phyloP scores from a whole-genome alignment of 495 filamentous ascomycete genomes.

The Trichoderma reesei region DNA sequence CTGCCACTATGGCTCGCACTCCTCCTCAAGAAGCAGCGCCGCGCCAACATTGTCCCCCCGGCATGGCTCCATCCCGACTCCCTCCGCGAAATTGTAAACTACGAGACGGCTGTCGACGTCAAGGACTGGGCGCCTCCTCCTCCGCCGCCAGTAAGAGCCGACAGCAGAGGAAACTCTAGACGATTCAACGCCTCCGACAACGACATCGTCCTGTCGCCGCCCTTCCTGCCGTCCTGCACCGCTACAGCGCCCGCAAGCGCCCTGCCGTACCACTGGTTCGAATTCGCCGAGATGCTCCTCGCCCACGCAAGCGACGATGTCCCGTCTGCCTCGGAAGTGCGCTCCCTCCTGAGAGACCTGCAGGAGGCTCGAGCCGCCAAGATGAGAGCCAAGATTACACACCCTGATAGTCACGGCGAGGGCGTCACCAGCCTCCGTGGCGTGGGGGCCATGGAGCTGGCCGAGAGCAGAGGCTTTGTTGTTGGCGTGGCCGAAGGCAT shows the following conservation, averaged over 20 bases:
- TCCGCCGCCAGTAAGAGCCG: slow-evolving; percentile 43
- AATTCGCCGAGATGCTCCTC: slow-evolving; percentile 75
- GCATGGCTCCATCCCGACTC: slow-evolving; percentile 72
- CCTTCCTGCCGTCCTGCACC: slow-evolving; percentile 53
- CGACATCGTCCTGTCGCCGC: slow-evolving; percentile 33
- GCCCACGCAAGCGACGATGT: slow-evolving; percentile 81
- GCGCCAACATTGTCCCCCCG: slow-evolving; percentile 88
- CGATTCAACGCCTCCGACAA: slow-evolving; percentile 12
- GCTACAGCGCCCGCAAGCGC: slow-evolving; percentile 49
- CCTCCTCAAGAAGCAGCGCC: slow-evolving; percentile 86
- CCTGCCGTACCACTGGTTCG: slow-evolving; percentile 90
- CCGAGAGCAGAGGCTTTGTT: slow-evolving; percentile 78
- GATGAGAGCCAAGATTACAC: slow-evolving; percentile 62
- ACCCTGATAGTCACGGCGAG: slow-evolving; percentile 55
- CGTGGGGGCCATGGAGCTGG: slow-evolving; percentile 83
- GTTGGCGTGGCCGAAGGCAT: slow-evolving; percentile 78
- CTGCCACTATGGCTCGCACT: slow-evolving; percentile 96
- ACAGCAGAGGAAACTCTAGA: slow-evolving; percentile 27
- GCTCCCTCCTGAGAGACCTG: slow-evolving; percentile 69
- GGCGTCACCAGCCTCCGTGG: slow-evolving; percentile 70
- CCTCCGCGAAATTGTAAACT: slow-evolving; percentile 62
- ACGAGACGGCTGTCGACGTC: slow-evolving; percentile 59
- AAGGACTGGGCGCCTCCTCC: slow-evolving; percentile 67
- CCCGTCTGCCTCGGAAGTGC: slow-evolving; percentile 59
- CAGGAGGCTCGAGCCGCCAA: slow-evolving; percentile 85